A percentile compares a stretch with the other conserved stretches of the same genome.
Evolutionary conservation across 305 asterid species (phyloP).

Genomic region (Fraxinus baroniana): DNA sequence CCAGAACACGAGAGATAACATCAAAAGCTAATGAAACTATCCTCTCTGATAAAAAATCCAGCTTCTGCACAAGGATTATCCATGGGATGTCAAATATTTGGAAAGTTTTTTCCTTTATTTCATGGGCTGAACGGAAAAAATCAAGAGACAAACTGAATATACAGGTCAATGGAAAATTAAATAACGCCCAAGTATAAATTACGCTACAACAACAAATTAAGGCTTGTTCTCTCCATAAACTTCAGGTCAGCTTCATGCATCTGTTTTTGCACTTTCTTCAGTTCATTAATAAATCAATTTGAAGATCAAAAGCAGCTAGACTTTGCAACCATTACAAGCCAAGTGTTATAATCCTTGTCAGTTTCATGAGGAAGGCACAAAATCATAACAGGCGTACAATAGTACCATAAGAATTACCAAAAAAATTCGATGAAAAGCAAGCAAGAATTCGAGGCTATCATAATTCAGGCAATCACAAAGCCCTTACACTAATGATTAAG

Average conservation of each 20-base stretch:
- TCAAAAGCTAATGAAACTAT: slow-evolving; percentile 42
- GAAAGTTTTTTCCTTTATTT: neutral
- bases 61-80: slow-evolving; percentile 30
- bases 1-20: slow-evolving; percentile 40
- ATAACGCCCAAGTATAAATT: neutral
- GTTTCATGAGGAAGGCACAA: neutral
- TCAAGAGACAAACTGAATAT: slow-evolving; percentile 4
- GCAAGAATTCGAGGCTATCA: neutral
- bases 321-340: neutral
- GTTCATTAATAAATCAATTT: neutral
- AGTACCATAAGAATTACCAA: neutral
- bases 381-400: neutral
- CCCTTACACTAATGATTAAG: slow-evolving; percentile 36
- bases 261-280: neutral
- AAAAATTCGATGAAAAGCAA: neutral
- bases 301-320: neutral
- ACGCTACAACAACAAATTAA: neutral
- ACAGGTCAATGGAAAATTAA: neutral
- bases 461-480: slow-evolving; percentile 2
- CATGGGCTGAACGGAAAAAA: neutral
- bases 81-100: neutral
- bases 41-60: slow-evolving; percentile 39
- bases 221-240: neutral
- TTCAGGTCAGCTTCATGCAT: neutral
- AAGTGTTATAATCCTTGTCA: neutral